Conservation (phyloP, 805 yeast species). For the Suhomyces pyralidae region DNA sequence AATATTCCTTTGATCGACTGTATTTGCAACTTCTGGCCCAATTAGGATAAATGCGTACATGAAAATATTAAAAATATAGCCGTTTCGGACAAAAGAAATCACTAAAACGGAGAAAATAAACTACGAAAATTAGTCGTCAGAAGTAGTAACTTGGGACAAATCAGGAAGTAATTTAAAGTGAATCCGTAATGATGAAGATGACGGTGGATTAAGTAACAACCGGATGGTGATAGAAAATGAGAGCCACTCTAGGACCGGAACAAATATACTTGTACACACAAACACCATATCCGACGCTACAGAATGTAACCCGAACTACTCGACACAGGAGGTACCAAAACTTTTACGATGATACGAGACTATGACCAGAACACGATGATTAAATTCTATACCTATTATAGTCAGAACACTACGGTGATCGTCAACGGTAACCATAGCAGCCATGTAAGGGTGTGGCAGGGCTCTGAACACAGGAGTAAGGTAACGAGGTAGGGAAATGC, state of each 20-base stretch:
- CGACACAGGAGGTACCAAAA: too few relatives aligned
- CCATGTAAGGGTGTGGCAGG: background rate
- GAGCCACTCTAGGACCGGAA: background rate
- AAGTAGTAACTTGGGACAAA: background rate
- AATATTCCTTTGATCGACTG: background rate
- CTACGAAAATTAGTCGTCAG: background rate
- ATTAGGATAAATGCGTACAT: conserved; percentile 1
- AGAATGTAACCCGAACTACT: background rate
- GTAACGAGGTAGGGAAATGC: background rate
- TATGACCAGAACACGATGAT: background rate
- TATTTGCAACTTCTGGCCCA: background rate
- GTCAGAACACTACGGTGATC: background rate
- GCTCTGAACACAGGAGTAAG: background rate
- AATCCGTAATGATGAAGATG: too few relatives aligned
- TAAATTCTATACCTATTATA: background rate
- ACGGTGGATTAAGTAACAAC: too few relatives aligned
- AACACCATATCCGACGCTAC: background rate
- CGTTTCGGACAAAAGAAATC: background rate
- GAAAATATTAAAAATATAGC: background rate
- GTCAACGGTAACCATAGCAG: background rate
- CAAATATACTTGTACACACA: too few relatives aligned
- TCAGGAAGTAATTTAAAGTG: background rate
- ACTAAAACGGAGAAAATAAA: background rate
- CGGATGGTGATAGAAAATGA: background rate
- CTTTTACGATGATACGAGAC: too few relatives aligned